A percentile compares a stretch with the other conserved stretches of the same genome.
Conservation (phyloP, 345 rosid species). For the Lepidium aucheri region DNA sequence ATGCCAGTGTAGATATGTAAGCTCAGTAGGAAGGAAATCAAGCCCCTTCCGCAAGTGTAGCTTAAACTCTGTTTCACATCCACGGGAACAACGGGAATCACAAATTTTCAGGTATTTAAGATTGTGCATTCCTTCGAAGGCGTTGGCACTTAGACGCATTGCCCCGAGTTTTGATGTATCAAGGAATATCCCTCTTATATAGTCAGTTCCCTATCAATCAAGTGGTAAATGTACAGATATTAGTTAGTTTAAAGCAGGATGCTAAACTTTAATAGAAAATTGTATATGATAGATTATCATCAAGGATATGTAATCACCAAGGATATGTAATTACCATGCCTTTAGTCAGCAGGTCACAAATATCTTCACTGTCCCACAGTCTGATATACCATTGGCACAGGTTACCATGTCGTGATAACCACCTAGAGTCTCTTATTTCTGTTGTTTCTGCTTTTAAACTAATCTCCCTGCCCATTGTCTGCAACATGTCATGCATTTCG, state of each 20-base stretch:
- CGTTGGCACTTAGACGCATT: slow-evolving; percentile 7
- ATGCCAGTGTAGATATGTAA: slow-evolving; percentile 29
- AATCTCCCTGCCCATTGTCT: slow-evolving; percentile 33
- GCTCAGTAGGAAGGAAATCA: slow-evolving; percentile 20
- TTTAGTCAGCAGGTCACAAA: slow-evolving; percentile 7
- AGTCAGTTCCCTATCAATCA: slow-evolving; percentile 23
- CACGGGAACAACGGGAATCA: slow-evolving; percentile 11
- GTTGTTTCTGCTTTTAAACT: slow-evolving; percentile 14
- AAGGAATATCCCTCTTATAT: slow-evolving; percentile 25
- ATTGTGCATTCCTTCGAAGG: slow-evolving; percentile 26
- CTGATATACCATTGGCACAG: slow-evolving; percentile 13
- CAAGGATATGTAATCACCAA: not conserved
- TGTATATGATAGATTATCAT: not conserved
- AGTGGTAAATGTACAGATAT: not conserved
- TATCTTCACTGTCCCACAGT: slow-evolving; percentile 19
- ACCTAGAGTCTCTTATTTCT: slow-evolving; percentile 1
- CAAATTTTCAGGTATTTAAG: slow-evolving; percentile 31
- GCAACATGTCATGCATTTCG: slow-evolving; percentile 36
- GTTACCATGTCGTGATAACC: slow-evolving; percentile 5
- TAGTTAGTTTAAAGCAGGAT: not conserved
- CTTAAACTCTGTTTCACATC: not conserved
- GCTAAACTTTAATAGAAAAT: not conserved
- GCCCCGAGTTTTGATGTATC: slow-evolving; percentile 16
- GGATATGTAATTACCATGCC: slow-evolving; percentile 10
- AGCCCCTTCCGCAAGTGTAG: slow-evolving; percentile 13